These are phyloP conservation scores for Phytophthora pinifolia DNA, from an alignment of 352 stramenopile genomes.

Conservation along the genomic window DNA sequence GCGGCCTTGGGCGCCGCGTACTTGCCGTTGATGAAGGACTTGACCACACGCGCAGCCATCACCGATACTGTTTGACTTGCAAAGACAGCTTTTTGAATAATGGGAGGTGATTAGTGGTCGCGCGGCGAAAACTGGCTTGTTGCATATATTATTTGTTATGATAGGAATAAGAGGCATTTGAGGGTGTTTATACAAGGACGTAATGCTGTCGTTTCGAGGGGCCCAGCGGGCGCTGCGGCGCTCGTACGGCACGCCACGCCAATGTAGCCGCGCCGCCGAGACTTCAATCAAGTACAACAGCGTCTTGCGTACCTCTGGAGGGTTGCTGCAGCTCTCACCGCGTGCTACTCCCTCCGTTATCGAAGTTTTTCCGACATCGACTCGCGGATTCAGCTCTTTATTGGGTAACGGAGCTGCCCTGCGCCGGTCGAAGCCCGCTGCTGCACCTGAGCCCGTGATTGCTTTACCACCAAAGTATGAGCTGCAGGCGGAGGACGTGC, in stretches of 20 bases:
- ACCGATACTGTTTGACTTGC: background rate
- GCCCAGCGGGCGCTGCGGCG: conserved; percentile 4
- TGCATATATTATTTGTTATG: background rate
- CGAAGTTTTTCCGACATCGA: conserved; percentile 6
- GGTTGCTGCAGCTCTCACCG: conserved; percentile 2
- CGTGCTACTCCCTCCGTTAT: conserved; percentile 3
- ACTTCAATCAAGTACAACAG: background rate
- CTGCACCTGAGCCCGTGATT: conserved; percentile 30
- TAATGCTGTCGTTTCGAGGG: conserved; percentile 20
- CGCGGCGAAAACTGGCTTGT: conserved; percentile 13
- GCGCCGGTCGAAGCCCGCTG: conserved; percentile 6
- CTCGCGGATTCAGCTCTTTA: conserved; percentile 15
- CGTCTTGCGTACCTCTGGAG: conserved; percentile 8
- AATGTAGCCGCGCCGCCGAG: background rate
- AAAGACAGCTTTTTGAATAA: background rate
- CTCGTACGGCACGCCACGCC: background rate
- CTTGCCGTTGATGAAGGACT: conserved; percentile 79
- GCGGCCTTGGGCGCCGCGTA: conserved; percentile 32
- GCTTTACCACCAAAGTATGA: conserved; percentile 41
- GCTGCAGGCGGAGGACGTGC: conserved; percentile 50
- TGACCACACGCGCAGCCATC: conserved; percentile 38
- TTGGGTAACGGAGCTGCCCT: conserved; percentile 8
- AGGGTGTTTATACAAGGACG: too few relatives aligned
- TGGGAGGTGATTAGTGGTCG: conserved; percentile 5
- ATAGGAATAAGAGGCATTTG: background rate